These are phyloP conservation scores for Limonomyces culmigenus DNA, from an alignment of 1,284 basidiomycete species.

Conservation along the genomic window DNA sequence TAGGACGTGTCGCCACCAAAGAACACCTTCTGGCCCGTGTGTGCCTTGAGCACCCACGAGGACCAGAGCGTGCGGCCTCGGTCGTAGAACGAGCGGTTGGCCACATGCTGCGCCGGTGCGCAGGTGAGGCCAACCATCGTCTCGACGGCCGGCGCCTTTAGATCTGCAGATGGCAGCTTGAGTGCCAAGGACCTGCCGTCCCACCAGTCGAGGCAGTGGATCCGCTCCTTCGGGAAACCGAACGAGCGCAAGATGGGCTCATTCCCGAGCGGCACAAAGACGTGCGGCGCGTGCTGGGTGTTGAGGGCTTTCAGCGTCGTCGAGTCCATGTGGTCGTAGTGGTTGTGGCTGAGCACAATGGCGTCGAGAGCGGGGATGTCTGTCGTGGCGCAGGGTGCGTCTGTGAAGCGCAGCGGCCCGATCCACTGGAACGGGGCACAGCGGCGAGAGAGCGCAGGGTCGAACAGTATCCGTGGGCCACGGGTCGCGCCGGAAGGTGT, in stretches of 20 bases:
- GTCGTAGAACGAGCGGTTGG: constrained; percentile 29
- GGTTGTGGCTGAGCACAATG: constrained; percentile 52
- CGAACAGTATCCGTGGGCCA: constrained; percentile 51
- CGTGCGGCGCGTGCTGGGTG: constrained; percentile 23
- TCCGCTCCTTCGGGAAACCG: constrained; percentile 20
- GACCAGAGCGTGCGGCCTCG: constrained; percentile 40
- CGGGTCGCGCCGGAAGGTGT: constrained; percentile 19
- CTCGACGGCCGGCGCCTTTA: constrained; percentile 4
- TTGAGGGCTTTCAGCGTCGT: constrained; percentile 30
- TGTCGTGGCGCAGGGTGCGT: constrained; percentile 36
- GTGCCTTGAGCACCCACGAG: constrained; percentile 36
- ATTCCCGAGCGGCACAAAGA: constrained; percentile 53
- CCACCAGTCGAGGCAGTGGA: constrained; percentile 62
- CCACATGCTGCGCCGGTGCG: constrained; percentile 30
- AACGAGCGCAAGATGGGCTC: constrained; percentile 24
- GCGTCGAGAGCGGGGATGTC: constrained; percentile 51
- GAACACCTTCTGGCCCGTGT: constrained; percentile 27
- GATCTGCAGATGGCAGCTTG: constrained; percentile 11
- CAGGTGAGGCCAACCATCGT: constrained; percentile 15
- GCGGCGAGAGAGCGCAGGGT: constrained; percentile 51
- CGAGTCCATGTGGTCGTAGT: constrained; percentile 54
- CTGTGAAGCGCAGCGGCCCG: constrained; percentile 41
- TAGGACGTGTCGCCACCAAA: constrained; percentile 62
- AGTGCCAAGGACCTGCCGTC: constrained; percentile 26
- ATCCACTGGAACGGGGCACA: constrained; percentile 37